These are phyloP conservation scores for Sarocladium oryzae DNA, from an alignment of 2,329 filamentous ascomycete species.

Conservation along the genomic window DNA sequence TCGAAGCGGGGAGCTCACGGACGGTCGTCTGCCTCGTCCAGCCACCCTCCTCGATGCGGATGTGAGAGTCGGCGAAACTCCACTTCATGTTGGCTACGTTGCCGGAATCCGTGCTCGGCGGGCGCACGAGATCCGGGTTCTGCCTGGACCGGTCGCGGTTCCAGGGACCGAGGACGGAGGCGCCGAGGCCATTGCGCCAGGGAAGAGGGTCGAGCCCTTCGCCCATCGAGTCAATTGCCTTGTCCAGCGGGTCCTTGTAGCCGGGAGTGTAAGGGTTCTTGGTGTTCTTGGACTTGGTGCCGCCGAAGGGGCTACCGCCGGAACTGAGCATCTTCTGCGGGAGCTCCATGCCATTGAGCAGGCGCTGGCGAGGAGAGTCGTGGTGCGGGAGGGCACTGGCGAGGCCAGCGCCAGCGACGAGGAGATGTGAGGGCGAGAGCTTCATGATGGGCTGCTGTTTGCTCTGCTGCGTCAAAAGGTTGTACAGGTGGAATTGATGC, in stretches of 20 bases:
- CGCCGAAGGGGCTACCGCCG: slow-evolving; percentile 22
- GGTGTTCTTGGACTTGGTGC: slow-evolving; percentile 8
- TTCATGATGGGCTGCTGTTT: slow-evolving; percentile 17
- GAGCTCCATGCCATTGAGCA: slow-evolving; percentile 42
- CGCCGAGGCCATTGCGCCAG: slow-evolving; percentile 56
- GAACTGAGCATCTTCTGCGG: slow-evolving; percentile 35
- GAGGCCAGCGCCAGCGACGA: slow-evolving; percentile 20
- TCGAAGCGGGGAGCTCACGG: slow-evolving; percentile 56
- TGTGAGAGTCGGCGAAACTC: slow-evolving; percentile 61
- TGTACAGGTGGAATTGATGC: neutral
- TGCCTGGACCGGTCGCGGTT: slow-evolving; percentile 62
- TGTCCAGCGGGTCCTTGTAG: slow-evolving; percentile 55
- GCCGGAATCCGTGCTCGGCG: slow-evolving; percentile 67
- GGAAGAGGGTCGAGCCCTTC: slow-evolving; percentile 59
- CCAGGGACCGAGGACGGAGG: slow-evolving; percentile 62
- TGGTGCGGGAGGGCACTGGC: slow-evolving; percentile 24
- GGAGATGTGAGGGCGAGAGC: slow-evolving; percentile 19
- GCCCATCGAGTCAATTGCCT: slow-evolving; percentile 53
- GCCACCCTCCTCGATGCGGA: slow-evolving; percentile 63
- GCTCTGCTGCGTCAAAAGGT: neutral
- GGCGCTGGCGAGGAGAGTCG: slow-evolving; percentile 49
- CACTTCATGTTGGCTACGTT: slow-evolving; percentile 66
- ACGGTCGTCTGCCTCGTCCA: slow-evolving; percentile 71
- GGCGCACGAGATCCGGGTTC: slow-evolving; percentile 64
- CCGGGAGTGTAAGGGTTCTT: slow-evolving; percentile 51